Evolutionary conservation across 2,329 filamentous ascomycete species (phyloP).

Genomic region (Erysiphe pulchra): DNA sequence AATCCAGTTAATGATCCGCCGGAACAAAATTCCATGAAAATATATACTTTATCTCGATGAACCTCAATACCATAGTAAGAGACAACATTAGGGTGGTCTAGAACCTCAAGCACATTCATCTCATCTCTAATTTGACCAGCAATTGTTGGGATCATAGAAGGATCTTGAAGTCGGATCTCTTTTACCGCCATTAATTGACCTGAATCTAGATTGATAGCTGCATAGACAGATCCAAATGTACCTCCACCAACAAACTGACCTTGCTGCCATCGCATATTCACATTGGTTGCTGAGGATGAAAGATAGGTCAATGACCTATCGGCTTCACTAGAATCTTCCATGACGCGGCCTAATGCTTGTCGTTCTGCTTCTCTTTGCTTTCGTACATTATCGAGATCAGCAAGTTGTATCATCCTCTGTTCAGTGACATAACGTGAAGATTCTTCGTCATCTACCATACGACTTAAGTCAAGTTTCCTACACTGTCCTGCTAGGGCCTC

Average conservation of each 20-base stretch:
- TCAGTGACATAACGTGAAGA: conserved; percentile 49
- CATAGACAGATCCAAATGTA: conserved; percentile 92
- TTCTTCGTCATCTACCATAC: conserved; percentile 57
- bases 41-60: conserved; percentile 96
- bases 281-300: conserved; percentile 81
- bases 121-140: conserved; percentile 87
- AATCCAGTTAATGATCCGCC: conserved; percentile 76
- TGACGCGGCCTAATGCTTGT: conserved; percentile 65
- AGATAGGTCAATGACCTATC: conserved; percentile 85
- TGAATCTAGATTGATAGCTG: conserved; percentile 88
- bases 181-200: conserved; percentile 97
- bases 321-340: conserved; percentile 87
- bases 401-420: conserved; percentile 47
- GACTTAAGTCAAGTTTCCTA: conserved; percentile 52
- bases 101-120: conserved; percentile 83
- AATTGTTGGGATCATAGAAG: conserved; percentile 82
- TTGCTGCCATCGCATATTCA: conserved; percentile 92
- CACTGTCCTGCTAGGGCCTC: conserved; percentile 58
- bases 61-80: conserved; percentile 97
- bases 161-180: conserved; percentile 90
- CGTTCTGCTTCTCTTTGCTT: conserved; percentile 62
- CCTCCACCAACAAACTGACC: conserved; percentile 95
- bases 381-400: conserved; percentile 51
- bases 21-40: conserved; percentile 99
- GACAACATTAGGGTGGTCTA: conserved; percentile 94